A percentile compares a stretch with the other conserved stretches of the same genome.
phyloP scores from a whole-genome alignment of 768 basidiomycete species.

The Suillus americanus region DNA sequence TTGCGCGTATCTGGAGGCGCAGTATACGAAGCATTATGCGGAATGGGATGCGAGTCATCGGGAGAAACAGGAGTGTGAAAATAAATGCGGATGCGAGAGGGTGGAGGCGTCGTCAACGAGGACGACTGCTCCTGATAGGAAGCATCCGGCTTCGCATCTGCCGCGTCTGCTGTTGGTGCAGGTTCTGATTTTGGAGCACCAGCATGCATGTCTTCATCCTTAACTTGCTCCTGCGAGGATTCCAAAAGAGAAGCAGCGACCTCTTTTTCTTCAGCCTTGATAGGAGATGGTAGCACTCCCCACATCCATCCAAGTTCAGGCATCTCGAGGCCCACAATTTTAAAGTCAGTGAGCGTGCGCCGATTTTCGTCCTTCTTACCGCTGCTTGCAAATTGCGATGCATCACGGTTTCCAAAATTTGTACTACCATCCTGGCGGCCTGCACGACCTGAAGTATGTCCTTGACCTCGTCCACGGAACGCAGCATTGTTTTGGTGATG shows the following conservation, averaged over 20 bases:
- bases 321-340: slow-evolving; percentile 89
- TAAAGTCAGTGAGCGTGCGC: slow-evolving; percentile 96
- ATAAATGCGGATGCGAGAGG: slow-evolving; percentile 86
- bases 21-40: slow-evolving; percentile 53
- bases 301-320: slow-evolving; percentile 84
- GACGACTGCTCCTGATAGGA: slow-evolving; percentile 25
- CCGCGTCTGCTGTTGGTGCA: slow-evolving; percentile 25
- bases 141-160: slow-evolving; percentile 32
- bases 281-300: slow-evolving; percentile 55
- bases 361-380: slow-evolving; percentile 88
- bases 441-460: slow-evolving; percentile 42
- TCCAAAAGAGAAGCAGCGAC: slow-evolving; percentile 31
- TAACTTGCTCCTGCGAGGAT: slow-evolving; percentile 30
- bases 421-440: slow-evolving; percentile 37
- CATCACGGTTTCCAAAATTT: slow-evolving; percentile 51
- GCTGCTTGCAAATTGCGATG: slow-evolving; percentile 41
- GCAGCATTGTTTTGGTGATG: slow-evolving; percentile 38
- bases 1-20: slow-evolving; percentile 62
- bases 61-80: slow-evolving; percentile 87
- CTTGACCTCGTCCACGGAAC: slow-evolving; percentile 65
- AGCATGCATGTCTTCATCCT: slow-evolving; percentile 29
- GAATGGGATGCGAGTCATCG: slow-evolving; percentile 77
- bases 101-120: slow-evolving; percentile 45
- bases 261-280: slow-evolving; percentile 39
- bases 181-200: slow-evolving; percentile 23